A percentile compares a stretch with the other conserved stretches of the same genome.
Conservation (phyloP, 371 early-diverging fungal species). For the Mucor lusitanicus region DNA sequence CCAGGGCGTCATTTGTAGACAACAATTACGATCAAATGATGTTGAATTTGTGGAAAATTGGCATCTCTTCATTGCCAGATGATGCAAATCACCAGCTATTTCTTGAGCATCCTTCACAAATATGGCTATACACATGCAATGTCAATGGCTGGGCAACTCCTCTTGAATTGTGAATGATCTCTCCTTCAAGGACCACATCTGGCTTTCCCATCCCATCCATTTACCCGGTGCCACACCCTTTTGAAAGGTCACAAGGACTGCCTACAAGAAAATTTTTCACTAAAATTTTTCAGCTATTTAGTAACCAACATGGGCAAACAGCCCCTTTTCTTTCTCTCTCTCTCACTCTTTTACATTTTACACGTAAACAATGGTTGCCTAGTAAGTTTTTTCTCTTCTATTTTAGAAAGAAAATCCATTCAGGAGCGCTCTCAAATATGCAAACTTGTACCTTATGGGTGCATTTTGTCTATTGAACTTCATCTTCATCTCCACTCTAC, state of each 20-base stretch:
- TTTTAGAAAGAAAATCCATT: neutral
- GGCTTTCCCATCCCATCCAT: neutral
- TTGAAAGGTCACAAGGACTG: neutral
- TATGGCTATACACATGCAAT: too few relatives aligned
- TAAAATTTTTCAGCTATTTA: neutral
- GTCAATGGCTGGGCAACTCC: too few relatives aligned
- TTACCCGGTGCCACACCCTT: neutral
- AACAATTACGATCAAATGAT: too few relatives aligned
- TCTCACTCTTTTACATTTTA: neutral
- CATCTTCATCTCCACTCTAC: conserved; percentile 6
- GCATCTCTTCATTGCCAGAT: too few relatives aligned
- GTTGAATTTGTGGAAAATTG: too few relatives aligned
- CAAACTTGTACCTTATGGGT: conserved; percentile 1
- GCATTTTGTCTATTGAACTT: conserved; percentile 5
- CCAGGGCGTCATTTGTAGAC: too few relatives aligned
- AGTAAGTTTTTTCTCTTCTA: conserved; percentile 17
- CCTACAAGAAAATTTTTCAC: neutral
- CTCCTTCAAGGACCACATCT: too few relatives aligned
- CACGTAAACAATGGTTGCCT: conserved; percentile 18
- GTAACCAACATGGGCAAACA: neutral
- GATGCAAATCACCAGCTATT: too few relatives aligned
- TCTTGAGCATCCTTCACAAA: too few relatives aligned
- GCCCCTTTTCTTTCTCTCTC: neutral
- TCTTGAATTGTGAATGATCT: too few relatives aligned
- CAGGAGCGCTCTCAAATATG: conserved; percentile 9